These are phyloP conservation scores for Anthoceros angustus DNA, from an alignment of 225 moss, liverwort and hornwort genomes.

Conservation along the genomic window DNA sequence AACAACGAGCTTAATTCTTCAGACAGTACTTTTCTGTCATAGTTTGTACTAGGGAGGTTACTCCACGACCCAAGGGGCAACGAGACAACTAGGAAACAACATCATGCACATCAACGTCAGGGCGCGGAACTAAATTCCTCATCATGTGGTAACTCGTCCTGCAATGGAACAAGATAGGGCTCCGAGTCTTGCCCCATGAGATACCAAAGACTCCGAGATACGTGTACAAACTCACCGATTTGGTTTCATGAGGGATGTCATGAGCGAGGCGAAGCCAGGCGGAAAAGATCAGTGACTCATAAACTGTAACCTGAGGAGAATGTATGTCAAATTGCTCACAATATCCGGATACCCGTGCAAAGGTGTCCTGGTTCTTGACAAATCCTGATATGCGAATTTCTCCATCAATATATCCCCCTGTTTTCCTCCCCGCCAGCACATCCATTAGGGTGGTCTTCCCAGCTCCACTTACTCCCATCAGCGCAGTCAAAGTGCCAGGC, in stretches of 20 bases:
- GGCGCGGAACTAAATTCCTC: too few species aligned
- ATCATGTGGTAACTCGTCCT: too few species aligned
- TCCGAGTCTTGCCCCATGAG: too few species aligned
- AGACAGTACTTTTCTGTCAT: too few species aligned
- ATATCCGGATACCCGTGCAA: slow-evolving; percentile 71
- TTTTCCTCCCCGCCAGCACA: slow-evolving; percentile 29
- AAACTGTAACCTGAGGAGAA: slow-evolving; percentile 7
- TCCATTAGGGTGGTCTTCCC: slow-evolving; percentile 89
- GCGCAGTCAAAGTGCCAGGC: slow-evolving; percentile 48
- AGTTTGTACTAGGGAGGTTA: too few species aligned
- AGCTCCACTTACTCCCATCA: slow-evolving; percentile 51
- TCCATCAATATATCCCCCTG: slow-evolving; percentile 39
- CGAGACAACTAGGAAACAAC: too few species aligned
- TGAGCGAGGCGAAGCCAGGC: slow-evolving; percentile 66
- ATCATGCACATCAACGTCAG: too few species aligned
- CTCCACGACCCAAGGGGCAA: too few species aligned
- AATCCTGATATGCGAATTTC: slow-evolving; percentile 61
- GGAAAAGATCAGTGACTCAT: slow-evolving; percentile 58
- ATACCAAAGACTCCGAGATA: neutral
- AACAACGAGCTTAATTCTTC: too few species aligned
- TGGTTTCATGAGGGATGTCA: slow-evolving; percentile 28
- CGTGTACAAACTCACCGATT: slow-evolving; percentile 26
- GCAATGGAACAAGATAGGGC: too few species aligned
- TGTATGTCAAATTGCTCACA: slow-evolving; percentile 82
- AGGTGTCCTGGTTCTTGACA: slow-evolving; percentile 54